Conservation (phyloP, 257 asterid species). For the Salvia rosmarinus region DNA sequence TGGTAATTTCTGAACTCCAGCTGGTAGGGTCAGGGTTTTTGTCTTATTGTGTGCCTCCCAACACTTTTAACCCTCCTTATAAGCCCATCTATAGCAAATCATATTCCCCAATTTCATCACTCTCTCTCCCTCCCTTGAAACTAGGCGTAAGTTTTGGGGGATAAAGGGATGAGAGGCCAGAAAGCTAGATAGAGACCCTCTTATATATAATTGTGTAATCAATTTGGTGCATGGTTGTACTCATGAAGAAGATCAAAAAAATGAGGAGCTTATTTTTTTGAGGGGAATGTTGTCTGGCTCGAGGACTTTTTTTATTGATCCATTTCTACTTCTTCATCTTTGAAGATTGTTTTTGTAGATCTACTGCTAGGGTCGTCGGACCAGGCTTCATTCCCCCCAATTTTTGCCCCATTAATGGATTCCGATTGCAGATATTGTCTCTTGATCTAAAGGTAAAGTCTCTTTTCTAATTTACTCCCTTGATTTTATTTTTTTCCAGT, state of each 20-base stretch:
- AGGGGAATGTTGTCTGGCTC: conserved; percentile 70
- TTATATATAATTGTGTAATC: not conserved
- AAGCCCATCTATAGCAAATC: conserved; percentile 34
- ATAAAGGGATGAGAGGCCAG: conserved; percentile 39
- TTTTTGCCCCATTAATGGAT: conserved; percentile 24
- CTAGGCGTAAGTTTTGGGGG: conserved; percentile 67
- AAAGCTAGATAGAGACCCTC: conserved; percentile 21
- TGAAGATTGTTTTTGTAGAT: not conserved
- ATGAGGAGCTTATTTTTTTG: conserved; percentile 42
- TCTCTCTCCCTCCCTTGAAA: conserved; percentile 45
- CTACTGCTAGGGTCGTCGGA: conserved; percentile 51
- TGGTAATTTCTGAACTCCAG: conserved; percentile 45
- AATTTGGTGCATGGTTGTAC: not conserved
- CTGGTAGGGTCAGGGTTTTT: conserved; percentile 51
- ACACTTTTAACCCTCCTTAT: conserved; percentile 31
- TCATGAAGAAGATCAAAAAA: not conserved
- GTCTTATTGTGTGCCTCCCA: conserved; percentile 38
- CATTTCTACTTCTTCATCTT: not conserved
- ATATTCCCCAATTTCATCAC: conserved; percentile 25
- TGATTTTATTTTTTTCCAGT: too few relatives aligned
- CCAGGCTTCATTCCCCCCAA: conserved; percentile 65
- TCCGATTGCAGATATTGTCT: not conserved
- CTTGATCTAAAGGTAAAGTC: conserved; percentile 20
- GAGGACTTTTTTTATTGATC: conserved; percentile 40
- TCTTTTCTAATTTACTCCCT: too few relatives aligned